phyloP scores from a whole-genome alignment of 176 grass and related monocot genomes.

The Thalia dealbata region DNA sequence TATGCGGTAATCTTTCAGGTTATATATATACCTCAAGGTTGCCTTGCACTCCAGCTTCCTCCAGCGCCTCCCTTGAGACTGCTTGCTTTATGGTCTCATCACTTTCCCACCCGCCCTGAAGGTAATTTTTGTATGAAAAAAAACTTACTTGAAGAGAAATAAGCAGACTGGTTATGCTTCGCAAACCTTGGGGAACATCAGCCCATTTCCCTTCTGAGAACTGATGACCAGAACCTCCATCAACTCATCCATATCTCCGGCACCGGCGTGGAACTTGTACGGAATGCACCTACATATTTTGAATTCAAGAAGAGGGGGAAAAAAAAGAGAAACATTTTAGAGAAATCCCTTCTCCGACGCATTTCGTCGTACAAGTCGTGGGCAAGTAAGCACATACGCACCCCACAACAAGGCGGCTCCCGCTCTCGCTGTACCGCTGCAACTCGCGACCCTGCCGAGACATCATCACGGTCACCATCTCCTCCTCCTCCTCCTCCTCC shows the following conservation, averaged over 20 bases:
- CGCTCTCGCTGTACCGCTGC: constrained; percentile 12
- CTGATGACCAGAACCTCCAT: constrained; percentile 17
- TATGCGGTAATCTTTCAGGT: too few species aligned
- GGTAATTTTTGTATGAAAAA: too few species aligned
- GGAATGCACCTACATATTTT: constrained; percentile 21
- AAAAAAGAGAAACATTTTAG: not conserved
- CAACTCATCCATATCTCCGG: not conserved
- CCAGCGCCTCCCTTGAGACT: constrained; percentile 19
- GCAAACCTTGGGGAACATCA: constrained; percentile 24
- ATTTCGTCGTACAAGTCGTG: not conserved
- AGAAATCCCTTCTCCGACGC: not conserved
- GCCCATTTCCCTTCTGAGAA: constrained; percentile 13
- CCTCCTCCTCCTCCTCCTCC: not conserved
- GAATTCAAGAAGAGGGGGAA: too few species aligned
- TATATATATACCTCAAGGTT: not conserved
- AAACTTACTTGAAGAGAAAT: too few species aligned
- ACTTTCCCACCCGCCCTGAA: constrained; percentile 16
- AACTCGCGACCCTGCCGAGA: constrained; percentile 17
- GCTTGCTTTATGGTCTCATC: constrained; percentile 22
- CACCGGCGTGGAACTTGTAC: constrained; percentile 7
- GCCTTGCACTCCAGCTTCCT: constrained; percentile 20
- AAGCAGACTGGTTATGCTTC: too few species aligned
- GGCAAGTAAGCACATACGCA: not conserved
- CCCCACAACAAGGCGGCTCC: constrained; percentile 21
- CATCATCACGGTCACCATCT: constrained; percentile 17